Base-by-base conservation (phyloP, 768 basidiomycete species). In the Mycena epipterygia region DNA sequence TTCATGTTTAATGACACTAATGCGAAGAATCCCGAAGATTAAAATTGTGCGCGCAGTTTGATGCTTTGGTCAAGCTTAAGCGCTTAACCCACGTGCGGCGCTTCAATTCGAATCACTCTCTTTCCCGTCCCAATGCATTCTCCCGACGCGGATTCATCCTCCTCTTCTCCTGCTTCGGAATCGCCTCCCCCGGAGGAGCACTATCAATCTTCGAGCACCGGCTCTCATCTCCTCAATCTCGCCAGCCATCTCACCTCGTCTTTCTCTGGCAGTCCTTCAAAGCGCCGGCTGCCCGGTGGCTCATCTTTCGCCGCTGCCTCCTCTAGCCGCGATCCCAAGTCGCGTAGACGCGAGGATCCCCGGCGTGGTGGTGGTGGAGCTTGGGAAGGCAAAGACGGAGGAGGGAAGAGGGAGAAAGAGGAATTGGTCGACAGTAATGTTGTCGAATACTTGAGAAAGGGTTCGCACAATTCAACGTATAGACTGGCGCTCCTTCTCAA, bases 401-500 rank as follows among this genome's bases (percentile, higher is more conserved):
- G 79, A 37, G 78, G 79, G n/a, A 87, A 84, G 76, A 79, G 86
- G 64, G 88, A 90, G 60, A 89, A 88, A 71, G 88, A 89, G 48
- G 89, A 90, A 23, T 79, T 90, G 59, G 79, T 89, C 58, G 89
- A 90, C 77, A 72, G 77, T 41, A 73, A 80, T 59, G 64, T 88
- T 25, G 87, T 89, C 33, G 89, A 90, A 17, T 83, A 81, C 70
- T 77, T 90, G 56, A 85, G 89, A 75, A 89, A 88, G 83, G 89
- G 89, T 88, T 65, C 30, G 80, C 74, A 39, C 29, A 29, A 17
- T 21, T 35, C 9, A 21, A 17, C 0, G 3, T 23, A 9, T 14
- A 39, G 33, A 61, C 39, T 41, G 57, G 60, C 35, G 49, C 49
- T 19, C 12, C 46, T 33, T 44, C 39, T 60, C 68, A 58, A 56